These are phyloP conservation scores for Moricandia moricandioides DNA, from an alignment of 345 rosid genomes.

Conservation along the genomic window DNA sequence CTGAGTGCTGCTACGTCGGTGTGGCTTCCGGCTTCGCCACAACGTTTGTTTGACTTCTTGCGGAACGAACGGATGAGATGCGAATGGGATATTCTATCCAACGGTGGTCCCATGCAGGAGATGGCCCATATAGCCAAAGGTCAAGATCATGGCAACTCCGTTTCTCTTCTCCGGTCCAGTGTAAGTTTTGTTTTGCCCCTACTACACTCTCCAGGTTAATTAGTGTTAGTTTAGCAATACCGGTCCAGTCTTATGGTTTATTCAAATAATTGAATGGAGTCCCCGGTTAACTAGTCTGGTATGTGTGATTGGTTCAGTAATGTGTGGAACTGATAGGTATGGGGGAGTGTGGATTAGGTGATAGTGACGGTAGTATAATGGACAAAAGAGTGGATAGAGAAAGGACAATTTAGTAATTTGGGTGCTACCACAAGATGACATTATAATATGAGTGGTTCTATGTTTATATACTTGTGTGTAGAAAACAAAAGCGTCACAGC, in stretches of 20 bases:
- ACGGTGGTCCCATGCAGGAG: slow-evolving; percentile 65
- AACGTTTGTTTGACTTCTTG: slow-evolving; percentile 56
- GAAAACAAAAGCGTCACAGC: slow-evolving; percentile 34
- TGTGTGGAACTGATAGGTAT: background rate
- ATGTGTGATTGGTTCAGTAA: slow-evolving; percentile 23
- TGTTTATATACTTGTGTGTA: background rate
- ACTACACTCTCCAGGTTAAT: background rate
- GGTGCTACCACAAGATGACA: slow-evolving; percentile 32
- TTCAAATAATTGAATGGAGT: background rate
- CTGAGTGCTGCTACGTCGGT: slow-evolving; percentile 67
- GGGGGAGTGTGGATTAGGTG: slow-evolving; percentile 26
- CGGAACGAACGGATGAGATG: slow-evolving; percentile 55
- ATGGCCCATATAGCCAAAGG: slow-evolving; percentile 65
- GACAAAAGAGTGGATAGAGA: slow-evolving; percentile 35
- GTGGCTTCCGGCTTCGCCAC: slow-evolving; percentile 61
- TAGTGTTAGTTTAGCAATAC: background rate
- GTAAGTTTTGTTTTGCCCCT: slow-evolving; percentile 26
- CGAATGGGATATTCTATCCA: slow-evolving; percentile 68
- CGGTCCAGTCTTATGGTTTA: background rate
- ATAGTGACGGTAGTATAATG: slow-evolving; percentile 29
- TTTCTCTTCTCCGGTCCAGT: slow-evolving; percentile 56
- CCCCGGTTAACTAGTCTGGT: background rate
- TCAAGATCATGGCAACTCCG: slow-evolving; percentile 63
- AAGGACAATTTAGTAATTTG: slow-evolving; percentile 44
- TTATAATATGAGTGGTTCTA: background rate